These are phyloP conservation scores for Trichoderma breve DNA, from an alignment of 2,329 filamentous ascomycete species.

Conservation along the genomic window DNA sequence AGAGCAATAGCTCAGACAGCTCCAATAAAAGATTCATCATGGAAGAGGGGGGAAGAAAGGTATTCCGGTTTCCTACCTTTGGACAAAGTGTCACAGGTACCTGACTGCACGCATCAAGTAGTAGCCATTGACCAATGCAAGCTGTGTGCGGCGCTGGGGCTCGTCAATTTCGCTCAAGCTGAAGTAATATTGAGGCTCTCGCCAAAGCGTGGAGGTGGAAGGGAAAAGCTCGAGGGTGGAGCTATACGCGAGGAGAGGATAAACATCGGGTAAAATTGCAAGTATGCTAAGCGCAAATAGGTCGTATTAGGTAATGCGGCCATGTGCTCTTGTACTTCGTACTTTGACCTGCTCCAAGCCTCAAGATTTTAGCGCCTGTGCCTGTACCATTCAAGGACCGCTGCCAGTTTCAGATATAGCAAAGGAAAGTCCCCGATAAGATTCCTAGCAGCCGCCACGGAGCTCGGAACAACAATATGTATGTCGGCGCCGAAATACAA, in stretches of 20 bases:
- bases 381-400: background rate
- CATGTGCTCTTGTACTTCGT: too few species aligned
- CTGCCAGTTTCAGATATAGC: background rate
- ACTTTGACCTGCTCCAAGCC: background rate
- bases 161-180: conserved; percentile 14
- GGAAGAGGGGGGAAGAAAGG: conserved; percentile 21
- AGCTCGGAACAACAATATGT: background rate
- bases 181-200: background rate
- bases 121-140: background rate
- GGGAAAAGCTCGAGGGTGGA: conserved; percentile 18
- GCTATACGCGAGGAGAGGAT: background rate
- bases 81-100: background rate
- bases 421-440: background rate
- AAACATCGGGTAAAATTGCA: background rate
- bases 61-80: conserved; percentile 26
- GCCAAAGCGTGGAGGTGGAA: background rate
- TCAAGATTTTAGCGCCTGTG: background rate
- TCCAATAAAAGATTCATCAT: conserved; percentile 66
- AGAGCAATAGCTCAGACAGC: conserved; percentile 67
- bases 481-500: background rate
- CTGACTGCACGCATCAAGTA: background rate
- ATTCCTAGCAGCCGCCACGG: background rate
- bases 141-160: background rate
- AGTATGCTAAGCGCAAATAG: too few species aligned
- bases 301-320: background rate